phyloP scores from a whole-genome alignment of 805 yeast genomes.

The Debaryomyces tyrocola region DNA sequence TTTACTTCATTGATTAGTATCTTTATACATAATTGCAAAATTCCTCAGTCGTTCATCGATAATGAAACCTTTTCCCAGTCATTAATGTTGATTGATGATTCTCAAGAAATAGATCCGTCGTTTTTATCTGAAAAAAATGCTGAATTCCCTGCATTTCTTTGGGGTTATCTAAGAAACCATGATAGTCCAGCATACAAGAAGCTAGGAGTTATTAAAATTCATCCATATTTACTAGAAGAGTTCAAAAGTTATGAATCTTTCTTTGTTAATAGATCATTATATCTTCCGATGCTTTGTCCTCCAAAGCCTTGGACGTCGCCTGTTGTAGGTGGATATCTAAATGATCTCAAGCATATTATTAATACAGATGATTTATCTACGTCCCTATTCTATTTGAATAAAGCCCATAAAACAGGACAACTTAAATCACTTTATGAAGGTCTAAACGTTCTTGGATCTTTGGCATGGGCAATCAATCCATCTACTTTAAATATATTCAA shows the following conservation, averaged over 20 bases:
- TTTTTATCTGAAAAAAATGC: conserved; percentile 4
- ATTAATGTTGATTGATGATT: conserved; percentile 3
- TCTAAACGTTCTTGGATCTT: conserved; percentile 27
- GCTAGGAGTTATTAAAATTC: conserved; percentile 21
- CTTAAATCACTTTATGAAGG: conserved; percentile 27
- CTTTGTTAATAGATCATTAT: conserved; percentile 12
- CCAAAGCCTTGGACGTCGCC: conserved; percentile 39
- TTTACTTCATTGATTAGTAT: conserved; percentile 16
- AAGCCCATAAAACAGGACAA: conserved; percentile 33
- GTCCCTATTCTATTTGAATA: conserved; percentile 18
- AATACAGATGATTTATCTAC: conserved; percentile 14
- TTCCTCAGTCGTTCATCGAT: conserved; percentile 9
- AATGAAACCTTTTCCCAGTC: conserved; percentile 3
- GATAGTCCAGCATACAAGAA: background rate
- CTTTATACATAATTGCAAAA: conserved; percentile 11
- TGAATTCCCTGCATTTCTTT: conserved; percentile 10
- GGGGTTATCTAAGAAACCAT: conserved; percentile 2
- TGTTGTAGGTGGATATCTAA: conserved; percentile 34
- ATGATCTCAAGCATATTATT: conserved; percentile 23
- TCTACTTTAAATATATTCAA: conserved; percentile 22
- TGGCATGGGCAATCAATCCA: conserved; percentile 38
- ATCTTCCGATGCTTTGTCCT: conserved; percentile 39
- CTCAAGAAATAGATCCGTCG: background rate
- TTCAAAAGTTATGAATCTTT: conserved; percentile 11
- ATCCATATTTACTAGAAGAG: conserved; percentile 20